Base-by-base conservation (phyloP, 345 rosid genomes). In the Citrus maxima region DNA sequence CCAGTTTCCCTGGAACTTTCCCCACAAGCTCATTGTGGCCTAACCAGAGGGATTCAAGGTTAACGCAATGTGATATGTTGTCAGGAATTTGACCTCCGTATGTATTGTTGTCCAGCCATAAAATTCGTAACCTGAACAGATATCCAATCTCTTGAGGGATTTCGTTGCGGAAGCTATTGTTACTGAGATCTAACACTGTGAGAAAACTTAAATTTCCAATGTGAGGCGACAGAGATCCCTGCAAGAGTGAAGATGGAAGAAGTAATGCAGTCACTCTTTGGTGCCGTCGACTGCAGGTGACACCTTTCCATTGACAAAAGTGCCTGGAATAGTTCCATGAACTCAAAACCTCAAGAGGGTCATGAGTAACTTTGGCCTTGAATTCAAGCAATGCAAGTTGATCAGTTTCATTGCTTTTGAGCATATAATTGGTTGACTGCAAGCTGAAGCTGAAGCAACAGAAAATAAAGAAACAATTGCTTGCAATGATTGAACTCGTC, bases 71-170 rank as follows among this genome's bases (percentile, higher is more conserved):
- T 1, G 82, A 75, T 32, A 80, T 35, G 32, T 49, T 68, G 14
- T 28, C 21, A 32, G 82, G 82, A 12, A 80, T 80, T 42, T 49
- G 16, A 10, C 82, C 82, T 60, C 62, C 34, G 12, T 75, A 51
- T 10, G 79, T 32, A 18, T 80, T 80, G 34, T 75, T 70, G 0
- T 5, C 21, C 10, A 75, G 55, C 28, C 2, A 0, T 38, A 80
- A 21, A 16, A 10, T 1, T 24, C 10, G 63, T 2, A 80, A 66
- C 71, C 82, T 68, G 2, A 40, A 54, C 40, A 75, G 27, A 62
- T n/a, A 35, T 19, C 79, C 76, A 10, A 80, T 7, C 24, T 69
- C 64, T 5, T 24, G 70, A 30, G 81, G 83, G 37, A 80, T 83
- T 56, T 46, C 55, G 6, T 27, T 13, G 3, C 19, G 68, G 37